Evolutionary conservation across 495 filamentous ascomycete genomes (phyloP).

Genomic region (Xylaria cubensis): DNA sequence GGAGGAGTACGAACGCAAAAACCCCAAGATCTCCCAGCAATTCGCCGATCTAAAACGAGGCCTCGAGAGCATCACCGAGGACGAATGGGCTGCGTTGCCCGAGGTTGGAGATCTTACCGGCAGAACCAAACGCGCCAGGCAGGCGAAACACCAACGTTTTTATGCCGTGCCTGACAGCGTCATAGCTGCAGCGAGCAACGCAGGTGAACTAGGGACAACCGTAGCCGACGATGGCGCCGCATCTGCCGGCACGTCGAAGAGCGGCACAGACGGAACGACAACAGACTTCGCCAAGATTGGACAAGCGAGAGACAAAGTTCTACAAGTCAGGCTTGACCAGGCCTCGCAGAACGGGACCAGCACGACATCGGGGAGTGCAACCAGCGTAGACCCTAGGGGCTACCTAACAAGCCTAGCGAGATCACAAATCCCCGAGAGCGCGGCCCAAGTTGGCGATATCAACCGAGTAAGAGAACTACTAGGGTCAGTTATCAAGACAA

Average conservation of each 20-base stretch:
- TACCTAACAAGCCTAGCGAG: slow-evolving; percentile 91
- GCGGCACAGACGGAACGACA: slow-evolving; percentile 77
- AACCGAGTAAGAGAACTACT: slow-evolving; percentile 92
- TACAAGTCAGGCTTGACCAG: slow-evolving; percentile 89
- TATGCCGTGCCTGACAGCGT: slow-evolving; percentile 98
- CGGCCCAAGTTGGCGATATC: slow-evolving; percentile 89
- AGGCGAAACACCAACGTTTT: slow-evolving; percentile 82
- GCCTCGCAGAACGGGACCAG: slow-evolving; percentile 73
- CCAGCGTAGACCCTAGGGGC: slow-evolving; percentile 92
- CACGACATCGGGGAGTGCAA: slow-evolving; percentile 81
- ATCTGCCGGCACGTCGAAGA: slow-evolving; percentile 46
- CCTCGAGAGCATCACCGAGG: slow-evolving; percentile 85
- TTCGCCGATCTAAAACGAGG: slow-evolving; percentile 95
- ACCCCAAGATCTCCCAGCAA: slow-evolving; percentile 98
- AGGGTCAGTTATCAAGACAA: slow-evolving; percentile 94
- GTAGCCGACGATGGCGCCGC: slow-evolving; percentile 77
- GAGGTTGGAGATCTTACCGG: slow-evolving; percentile 97
- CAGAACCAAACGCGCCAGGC: slow-evolving; percentile 83
- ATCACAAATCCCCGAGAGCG: slow-evolving; percentile 75
- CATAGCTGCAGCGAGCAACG: slow-evolving; percentile 81
- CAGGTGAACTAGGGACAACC: slow-evolving; percentile 81
- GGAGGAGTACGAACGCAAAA: slow-evolving; percentile 94
- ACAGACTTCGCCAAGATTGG: slow-evolving; percentile 99
- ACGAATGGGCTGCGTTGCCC: slow-evolving; percentile 94
- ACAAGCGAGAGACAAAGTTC: slow-evolving; percentile 89